A percentile compares a stretch with the other conserved stretches of the same genome.
phyloP scores from a whole-genome alignment of 257 asterid species.

The Plantago elongata region DNA sequence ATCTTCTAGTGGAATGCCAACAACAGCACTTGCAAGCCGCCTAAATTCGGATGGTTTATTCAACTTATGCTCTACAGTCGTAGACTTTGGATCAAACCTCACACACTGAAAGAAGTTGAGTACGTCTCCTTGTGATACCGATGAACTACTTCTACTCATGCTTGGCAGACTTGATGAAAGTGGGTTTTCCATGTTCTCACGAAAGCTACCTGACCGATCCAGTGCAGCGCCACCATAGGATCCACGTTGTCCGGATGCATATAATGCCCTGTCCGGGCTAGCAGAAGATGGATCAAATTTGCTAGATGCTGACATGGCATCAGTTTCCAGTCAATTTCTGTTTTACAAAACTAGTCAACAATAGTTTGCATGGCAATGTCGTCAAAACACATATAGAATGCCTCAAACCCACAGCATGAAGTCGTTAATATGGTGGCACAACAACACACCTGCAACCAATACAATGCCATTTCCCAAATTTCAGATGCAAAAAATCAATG shows the following conservation, averaged over 20 bases:
- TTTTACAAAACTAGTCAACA: conserved; percentile 57
- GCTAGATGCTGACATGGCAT: conserved; percentile 88
- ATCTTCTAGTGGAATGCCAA: conserved; percentile 72
- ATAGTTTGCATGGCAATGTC: conserved; percentile 70
- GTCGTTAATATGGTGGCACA: conserved; percentile 28
- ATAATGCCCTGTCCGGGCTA: conserved; percentile 82
- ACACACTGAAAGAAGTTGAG: conserved; percentile 71
- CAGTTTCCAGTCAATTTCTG: conserved; percentile 51
- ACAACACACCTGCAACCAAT: conserved; percentile 37
- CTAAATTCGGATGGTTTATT: conserved; percentile 66
- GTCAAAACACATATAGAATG: conserved; percentile 32
- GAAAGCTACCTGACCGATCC: conserved; percentile 75
- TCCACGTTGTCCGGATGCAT: conserved; percentile 73
- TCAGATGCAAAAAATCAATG: conserved; percentile 18
- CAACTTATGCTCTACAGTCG: conserved; percentile 79
- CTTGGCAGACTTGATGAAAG: conserved; percentile 68
- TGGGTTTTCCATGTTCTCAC: conserved; percentile 70
- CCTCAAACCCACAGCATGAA: conserved; percentile 50
- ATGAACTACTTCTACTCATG: conserved; percentile 63
- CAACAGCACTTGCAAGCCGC: conserved; percentile 70
- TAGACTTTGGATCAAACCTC: conserved; percentile 79
- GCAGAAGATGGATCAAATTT: conserved; percentile 75
- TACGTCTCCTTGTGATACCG: conserved; percentile 70
- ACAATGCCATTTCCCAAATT: conserved; percentile 15
- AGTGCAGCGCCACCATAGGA: conserved; percentile 58